Percentiles rank a stretch among this genome's conserved stretches.
These are phyloP conservation scores for Clavariopsis aquatica DNA, from an alignment of 495 filamentous ascomycete genomes.

Conservation along the genomic window DNA sequence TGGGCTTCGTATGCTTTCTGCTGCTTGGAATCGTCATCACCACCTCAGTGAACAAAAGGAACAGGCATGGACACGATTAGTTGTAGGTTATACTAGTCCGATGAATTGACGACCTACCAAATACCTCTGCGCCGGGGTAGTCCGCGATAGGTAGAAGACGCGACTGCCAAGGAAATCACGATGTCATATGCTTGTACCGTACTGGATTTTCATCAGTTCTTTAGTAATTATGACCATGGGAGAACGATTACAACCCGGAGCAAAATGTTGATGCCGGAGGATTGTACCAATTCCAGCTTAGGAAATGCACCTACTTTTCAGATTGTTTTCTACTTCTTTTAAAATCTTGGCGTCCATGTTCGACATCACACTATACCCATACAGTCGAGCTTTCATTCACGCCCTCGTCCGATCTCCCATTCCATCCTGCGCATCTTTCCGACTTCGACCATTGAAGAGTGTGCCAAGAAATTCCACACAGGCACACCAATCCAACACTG, in stretches of 20 bases:
- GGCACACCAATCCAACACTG: not conserved
- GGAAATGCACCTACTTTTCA: not conserved
- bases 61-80: conserved; percentile 4
- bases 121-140: too few species aligned
- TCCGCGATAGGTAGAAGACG: not conserved
- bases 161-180: not conserved
- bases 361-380: not conserved
- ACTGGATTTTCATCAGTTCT: not conserved
- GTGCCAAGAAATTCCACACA: too few species aligned
- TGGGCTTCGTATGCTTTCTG: conserved; percentile 14
- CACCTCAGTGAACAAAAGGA: not conserved
- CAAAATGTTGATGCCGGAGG: not conserved
- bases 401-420: not conserved
- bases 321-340: not conserved
- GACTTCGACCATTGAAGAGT: too few species aligned
- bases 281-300: not conserved
- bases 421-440: too few species aligned
- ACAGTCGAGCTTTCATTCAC: not conserved
- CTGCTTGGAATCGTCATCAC: conserved; percentile 20
- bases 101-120: not conserved
- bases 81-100: not conserved
- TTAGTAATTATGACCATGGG: not conserved
- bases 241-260: not conserved
- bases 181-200: not conserved
- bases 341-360: not conserved